Percentiles rank a stretch among this genome's conserved stretches.
These are phyloP conservation scores for Malus hybrid DNA, from an alignment of 331 rosid genomes.

Conservation along the genomic window DNA sequence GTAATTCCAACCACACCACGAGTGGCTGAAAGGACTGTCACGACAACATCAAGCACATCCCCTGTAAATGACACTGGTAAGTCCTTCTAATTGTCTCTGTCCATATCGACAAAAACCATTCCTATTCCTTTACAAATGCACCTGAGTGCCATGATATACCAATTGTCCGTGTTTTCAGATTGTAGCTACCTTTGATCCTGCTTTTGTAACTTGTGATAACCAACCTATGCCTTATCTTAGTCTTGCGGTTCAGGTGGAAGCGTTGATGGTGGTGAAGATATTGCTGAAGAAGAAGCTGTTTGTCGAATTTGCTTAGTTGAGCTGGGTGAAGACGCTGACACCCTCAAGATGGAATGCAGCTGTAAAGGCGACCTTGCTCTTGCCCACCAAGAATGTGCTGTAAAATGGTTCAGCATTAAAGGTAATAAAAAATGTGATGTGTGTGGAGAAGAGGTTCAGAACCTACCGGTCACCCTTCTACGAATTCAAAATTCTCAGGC, in stretches of 20 bases:
- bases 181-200: constrained; percentile 3
- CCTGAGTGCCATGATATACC: neutral
- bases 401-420: constrained; percentile 85
- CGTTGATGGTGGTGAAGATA: constrained; percentile 53
- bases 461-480: constrained; percentile 66
- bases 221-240: constrained; percentile 26
- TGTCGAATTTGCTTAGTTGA: constrained; percentile 81
- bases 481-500: constrained; percentile 33
- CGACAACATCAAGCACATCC: constrained; percentile 21
- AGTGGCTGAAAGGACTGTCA: constrained; percentile 25
- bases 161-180: constrained; percentile 14
- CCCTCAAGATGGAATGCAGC: constrained; percentile 77
- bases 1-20: constrained; percentile 45
- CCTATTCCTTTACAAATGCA: neutral
- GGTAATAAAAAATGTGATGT: constrained; percentile 82
- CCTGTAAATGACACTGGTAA: constrained; percentile 42
- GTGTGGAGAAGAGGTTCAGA: constrained; percentile 73
- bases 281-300: constrained; percentile 72
- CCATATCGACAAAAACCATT: neutral
- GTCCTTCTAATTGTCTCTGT: neutral
- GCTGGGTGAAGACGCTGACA: constrained; percentile 56
- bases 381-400: constrained; percentile 70
- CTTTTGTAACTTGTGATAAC: constrained; percentile 22
- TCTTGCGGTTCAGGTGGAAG: constrained; percentile 52
- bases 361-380: constrained; percentile 92